Evolutionary conservation across 768 basidiomycete species (phyloP).

Genomic region (Suillus fuscotomentosus): DNA sequence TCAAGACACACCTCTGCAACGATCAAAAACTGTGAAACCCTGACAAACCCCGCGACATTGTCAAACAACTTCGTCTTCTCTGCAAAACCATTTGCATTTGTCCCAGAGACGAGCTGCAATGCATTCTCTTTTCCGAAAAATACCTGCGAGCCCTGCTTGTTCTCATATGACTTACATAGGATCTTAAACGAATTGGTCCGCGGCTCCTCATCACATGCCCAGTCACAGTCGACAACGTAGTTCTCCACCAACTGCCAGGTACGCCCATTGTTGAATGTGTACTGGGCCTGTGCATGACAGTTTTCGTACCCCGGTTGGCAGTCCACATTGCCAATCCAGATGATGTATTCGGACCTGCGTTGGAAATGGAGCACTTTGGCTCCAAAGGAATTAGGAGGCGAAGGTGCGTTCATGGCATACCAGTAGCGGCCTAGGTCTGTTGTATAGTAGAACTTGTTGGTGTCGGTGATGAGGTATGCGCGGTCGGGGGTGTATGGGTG

Average conservation of each 20-base stretch:
- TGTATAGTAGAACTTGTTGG: conserved; percentile 67
- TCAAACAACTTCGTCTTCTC: conserved; percentile 79
- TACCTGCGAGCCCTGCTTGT: conserved; percentile 80
- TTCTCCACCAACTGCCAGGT: conserved; percentile 74
- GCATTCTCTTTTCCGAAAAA: conserved; percentile 52
- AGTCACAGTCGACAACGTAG: conserved; percentile 89
- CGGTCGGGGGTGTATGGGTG: conserved; percentile 80
- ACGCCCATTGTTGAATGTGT: conserved; percentile 77
- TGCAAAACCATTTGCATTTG: conserved; percentile 14
- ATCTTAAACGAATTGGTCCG: conserved; percentile 85
- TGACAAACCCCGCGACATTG: conserved; percentile 89
- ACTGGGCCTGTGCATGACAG: conserved; percentile 77
- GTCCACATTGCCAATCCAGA: conserved; percentile 81
- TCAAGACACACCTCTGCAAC: conserved; percentile 77
- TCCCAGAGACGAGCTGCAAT: conserved; percentile 76
- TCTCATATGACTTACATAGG: conserved; percentile 83
- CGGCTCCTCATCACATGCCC: conserved; percentile 82
- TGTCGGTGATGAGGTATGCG: conserved; percentile 85
- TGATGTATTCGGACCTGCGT: conserved; percentile 76
- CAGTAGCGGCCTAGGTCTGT: conserved; percentile 79
- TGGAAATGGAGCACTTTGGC: conserved; percentile 87
- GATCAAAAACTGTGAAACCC: conserved; percentile 94
- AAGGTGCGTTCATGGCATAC: conserved; percentile 56
- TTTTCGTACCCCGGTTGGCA: conserved; percentile 49
- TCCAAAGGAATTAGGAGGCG: conserved; percentile 76